Percentiles rank a stretch among this genome's conserved stretches.
phyloP scores from a whole-genome alignment of 306 rosid genomes.

The Acacia melanoxylon region DNA sequence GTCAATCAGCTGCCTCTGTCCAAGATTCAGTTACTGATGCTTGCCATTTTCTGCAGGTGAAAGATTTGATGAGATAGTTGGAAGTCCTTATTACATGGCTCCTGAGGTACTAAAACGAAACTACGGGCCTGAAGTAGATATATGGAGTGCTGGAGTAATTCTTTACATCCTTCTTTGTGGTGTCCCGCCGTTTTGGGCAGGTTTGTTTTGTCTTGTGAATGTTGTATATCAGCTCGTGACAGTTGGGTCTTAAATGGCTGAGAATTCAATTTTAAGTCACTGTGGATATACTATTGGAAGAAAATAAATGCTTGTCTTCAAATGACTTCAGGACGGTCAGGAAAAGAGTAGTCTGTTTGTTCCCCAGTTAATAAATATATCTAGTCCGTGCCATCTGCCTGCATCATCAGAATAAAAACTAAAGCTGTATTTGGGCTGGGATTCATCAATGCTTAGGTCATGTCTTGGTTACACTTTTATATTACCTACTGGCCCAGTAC shows the following conservation, averaged over 20 bases:
- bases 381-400: neutral
- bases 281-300: neutral
- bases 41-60: conserved; percentile 56
- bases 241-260: conserved; percentile 15
- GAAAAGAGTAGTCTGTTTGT: neutral
- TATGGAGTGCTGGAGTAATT: conserved; percentile 97
- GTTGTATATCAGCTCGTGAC: neutral
- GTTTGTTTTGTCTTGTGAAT: conserved; percentile 51
- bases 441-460: neutral
- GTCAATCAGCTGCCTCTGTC: conserved; percentile 26
- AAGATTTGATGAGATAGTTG: conserved; percentile 79
- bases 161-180: conserved; percentile 93
- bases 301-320: neutral
- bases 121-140: conserved; percentile 89
- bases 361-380: neutral
- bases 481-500: neutral
- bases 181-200: conserved; percentile 98
- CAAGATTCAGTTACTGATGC: conserved; percentile 24
- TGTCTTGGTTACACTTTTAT: neutral
- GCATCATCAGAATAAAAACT: neutral
- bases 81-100: conserved; percentile 99
- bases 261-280: neutral
- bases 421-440: neutral
- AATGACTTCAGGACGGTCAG: neutral
- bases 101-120: conserved; percentile 86